Evolutionary conservation across 1,139 yeast genomes (phyloP), one percentile per base, ranked within the genome.

Genomic region (Magnusiomyces clavatus): DNA sequence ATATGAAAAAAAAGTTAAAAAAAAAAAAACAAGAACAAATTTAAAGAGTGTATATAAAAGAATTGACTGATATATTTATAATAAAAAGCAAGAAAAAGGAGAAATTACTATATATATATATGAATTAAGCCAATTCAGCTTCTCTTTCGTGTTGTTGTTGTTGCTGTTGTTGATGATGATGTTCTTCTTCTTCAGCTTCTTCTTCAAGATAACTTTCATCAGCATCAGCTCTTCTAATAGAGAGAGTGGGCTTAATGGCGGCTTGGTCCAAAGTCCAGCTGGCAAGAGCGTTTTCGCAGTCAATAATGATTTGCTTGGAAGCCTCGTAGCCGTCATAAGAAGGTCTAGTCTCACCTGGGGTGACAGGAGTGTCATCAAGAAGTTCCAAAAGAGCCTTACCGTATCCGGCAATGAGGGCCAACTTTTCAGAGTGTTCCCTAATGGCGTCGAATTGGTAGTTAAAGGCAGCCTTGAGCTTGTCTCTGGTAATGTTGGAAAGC

Each of bases 241-340:
- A 85, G 66, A 90, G 78, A 58, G 96, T 82, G 64, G 97, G 97
- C 79, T 86, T 90, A 65, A 90, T 96, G 61, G 83, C 89, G 61
- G 97, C 96, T 64, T 87, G 81, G 73, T 90, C 97, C 67, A 88
- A 79, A 62, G 97, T 92, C 98, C 97, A 92, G 61, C 89, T 81
- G 63, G 94, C 92, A 69, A 92, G 81, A 55, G 97, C 96, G 64
- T 83, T 86, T 77, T 92, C 98, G 62, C 96, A 95, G 72, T 92
- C 97, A 68, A 89, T 86, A 66, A 92, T 89, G 73, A 92, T 89
- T 78, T 92, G 97, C 79, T 89, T 90, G 55, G 97, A 86, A 53
- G 97, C 96, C 70, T 92, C 97, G 73, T 89, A 92, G 62, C 98
- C 97, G 68, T 92, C 97, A 72, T 92, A 92, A 57, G 96, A 95